Evolutionary conservation across 169 alveolate species (phyloP).

Genomic region (Babesia bigemina): DNA sequence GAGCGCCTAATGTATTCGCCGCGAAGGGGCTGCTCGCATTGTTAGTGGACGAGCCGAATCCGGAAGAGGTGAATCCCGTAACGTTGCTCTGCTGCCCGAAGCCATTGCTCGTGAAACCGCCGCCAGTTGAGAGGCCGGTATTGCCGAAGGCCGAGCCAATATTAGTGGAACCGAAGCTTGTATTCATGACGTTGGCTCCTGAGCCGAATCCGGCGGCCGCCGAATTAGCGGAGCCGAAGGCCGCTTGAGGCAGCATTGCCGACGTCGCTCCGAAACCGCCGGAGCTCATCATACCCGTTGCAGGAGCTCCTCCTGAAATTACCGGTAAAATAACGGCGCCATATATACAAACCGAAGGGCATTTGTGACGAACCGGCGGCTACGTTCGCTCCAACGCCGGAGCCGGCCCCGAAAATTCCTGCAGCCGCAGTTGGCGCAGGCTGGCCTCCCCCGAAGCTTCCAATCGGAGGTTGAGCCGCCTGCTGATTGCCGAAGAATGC

Average conservation of each 20-base stretch:
- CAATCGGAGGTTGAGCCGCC: neutral
- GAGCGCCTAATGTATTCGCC: neutral
- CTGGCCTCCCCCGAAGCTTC: conserved; percentile 7
- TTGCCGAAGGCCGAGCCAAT: neutral
- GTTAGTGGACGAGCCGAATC: conserved; percentile 11
- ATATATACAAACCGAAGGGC: conserved; percentile 18
- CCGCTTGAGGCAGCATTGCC: neutral
- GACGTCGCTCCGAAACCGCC: conserved; percentile 17
- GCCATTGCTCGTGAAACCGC: conserved; percentile 16
- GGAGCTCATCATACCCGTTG: neutral
- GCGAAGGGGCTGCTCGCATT: conserved; percentile 2
- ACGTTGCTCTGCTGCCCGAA: conserved; percentile 8
- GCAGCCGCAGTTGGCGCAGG: neutral
- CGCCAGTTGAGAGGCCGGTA: neutral
- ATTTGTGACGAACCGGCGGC: neutral
- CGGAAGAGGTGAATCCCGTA: conserved; percentile 1
- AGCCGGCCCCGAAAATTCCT: conserved; percentile 1
- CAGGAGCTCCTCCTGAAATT: neutral
- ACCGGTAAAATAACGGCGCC: too few species aligned
- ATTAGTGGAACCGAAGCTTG: conserved; percentile 3
- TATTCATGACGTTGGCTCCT: neutral
- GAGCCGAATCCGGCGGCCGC: conserved; percentile 17
- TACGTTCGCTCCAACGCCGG: conserved; percentile 1
- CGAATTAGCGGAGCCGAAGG: neutral
- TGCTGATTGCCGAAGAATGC: conserved; percentile 27